These are phyloP conservation scores for Calocybe gambosa DNA, from an alignment of 1,284 basidiomycete species.

Conservation along the genomic window DNA sequence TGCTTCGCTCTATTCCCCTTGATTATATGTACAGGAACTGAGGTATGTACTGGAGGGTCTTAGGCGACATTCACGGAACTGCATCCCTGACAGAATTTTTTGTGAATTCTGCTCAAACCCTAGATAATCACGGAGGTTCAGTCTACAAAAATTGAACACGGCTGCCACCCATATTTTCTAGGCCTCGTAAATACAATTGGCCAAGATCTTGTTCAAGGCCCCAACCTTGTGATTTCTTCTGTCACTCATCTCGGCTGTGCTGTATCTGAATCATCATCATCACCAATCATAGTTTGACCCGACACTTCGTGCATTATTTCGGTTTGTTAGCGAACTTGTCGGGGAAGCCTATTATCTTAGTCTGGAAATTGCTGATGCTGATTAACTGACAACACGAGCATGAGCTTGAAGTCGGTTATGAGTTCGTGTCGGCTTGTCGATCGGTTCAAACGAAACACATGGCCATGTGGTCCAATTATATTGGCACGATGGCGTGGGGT, in stretches of 20 bases:
- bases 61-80: not conserved
- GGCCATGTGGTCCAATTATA: constrained; percentile 3
- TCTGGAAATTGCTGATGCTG: not conserved
- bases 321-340: not conserved
- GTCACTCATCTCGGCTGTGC: not conserved
- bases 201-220: not conserved
- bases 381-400: not conserved
- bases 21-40: not conserved
- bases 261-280: not conserved
- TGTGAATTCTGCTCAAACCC: not conserved
- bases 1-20: not conserved
- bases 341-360: not conserved
- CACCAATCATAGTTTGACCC: not conserved
- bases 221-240: not conserved
- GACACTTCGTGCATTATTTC: not conserved
- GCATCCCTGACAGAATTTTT: not conserved
- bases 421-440: not conserved
- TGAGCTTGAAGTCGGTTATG: not conserved
- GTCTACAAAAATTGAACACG: not conserved
- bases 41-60: not conserved
- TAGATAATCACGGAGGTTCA: not conserved
- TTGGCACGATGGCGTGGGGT: constrained; percentile 2
- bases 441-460: not conserved
- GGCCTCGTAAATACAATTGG: not conserved
- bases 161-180: not conserved